These are phyloP conservation scores for Cladosporium sp. DNA, from an alignment of 2,329 filamentous ascomycete species.

Conservation along the genomic window DNA sequence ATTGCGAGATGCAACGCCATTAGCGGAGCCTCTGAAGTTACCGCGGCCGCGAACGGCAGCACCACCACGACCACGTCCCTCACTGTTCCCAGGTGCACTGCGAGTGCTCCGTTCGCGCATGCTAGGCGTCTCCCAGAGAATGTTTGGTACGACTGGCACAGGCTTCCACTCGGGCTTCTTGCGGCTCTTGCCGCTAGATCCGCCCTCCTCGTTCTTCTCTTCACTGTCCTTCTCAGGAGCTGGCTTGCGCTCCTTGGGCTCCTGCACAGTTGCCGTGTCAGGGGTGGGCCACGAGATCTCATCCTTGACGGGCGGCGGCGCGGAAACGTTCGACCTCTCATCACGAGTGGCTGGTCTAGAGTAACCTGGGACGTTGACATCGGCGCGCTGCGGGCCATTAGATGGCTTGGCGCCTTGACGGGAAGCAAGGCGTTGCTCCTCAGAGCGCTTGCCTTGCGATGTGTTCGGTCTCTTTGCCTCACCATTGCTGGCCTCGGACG, in stretches of 20 bases:
- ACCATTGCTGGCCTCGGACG: slow-evolving; percentile 11
- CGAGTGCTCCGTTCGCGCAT: slow-evolving; percentile 27
- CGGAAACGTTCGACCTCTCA: slow-evolving; percentile 20
- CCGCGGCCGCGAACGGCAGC: slow-evolving; percentile 42
- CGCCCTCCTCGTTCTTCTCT: slow-evolving; percentile 56
- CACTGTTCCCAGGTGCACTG: slow-evolving; percentile 36
- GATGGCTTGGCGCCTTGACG: neutral
- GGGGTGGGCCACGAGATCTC: slow-evolving; percentile 84
- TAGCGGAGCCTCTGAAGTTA: slow-evolving; percentile 29
- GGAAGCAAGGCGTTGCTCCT: slow-evolving; percentile 2
- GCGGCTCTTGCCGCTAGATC: slow-evolving; percentile 47
- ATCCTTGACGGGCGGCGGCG: slow-evolving; percentile 65
- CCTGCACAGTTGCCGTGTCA: slow-evolving; percentile 52
- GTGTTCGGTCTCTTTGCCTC: slow-evolving; percentile 18
- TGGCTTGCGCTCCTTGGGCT: slow-evolving; percentile 72
- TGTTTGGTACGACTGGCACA: slow-evolving; percentile 74
- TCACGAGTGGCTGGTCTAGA: slow-evolving; percentile 15
- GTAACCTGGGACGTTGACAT: slow-evolving; percentile 7
- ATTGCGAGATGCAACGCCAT: slow-evolving; percentile 15
- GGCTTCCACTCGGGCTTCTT: slow-evolving; percentile 81
- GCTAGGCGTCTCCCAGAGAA: slow-evolving; percentile 76
- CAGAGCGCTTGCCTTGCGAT: slow-evolving; percentile 4
- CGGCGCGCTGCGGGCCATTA: slow-evolving; percentile 1
- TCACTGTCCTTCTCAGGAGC: slow-evolving; percentile 60
- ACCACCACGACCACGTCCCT: slow-evolving; percentile 51